phyloP scores from a whole-genome alignment of 306 rosid species.

The Albizia julibrissin region DNA sequence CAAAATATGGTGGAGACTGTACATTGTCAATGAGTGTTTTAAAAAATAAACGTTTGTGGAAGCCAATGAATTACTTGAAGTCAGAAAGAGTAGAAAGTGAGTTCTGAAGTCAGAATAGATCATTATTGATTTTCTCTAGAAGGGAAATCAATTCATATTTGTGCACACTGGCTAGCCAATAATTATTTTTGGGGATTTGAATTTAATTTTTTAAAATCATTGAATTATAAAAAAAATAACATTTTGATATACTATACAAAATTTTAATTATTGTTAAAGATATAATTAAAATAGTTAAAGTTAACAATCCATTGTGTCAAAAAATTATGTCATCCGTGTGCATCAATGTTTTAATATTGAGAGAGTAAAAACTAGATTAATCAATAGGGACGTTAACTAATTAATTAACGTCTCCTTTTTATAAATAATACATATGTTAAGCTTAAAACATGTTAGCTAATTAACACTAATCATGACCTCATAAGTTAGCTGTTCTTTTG shows the following conservation, averaged over 20 bases:
- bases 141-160: not conserved
- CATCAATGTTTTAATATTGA: not conserved
- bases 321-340: not conserved
- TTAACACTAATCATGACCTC: slow-evolving; percentile 14
- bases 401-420: not conserved
- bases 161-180: not conserved
- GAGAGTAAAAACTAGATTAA: not conserved
- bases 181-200: not conserved
- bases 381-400: not conserved
- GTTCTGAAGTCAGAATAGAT: not conserved
- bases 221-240: not conserved
- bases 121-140: not conserved
- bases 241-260: not conserved
- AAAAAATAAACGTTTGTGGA: not conserved
- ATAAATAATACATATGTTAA: slow-evolving; percentile 8
- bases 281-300: not conserved
- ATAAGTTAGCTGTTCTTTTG: not conserved
- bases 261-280: not conserved
- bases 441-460: not conserved
- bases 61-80: not conserved
- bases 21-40: not conserved
- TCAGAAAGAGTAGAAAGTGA: not conserved
- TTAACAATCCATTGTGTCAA: not conserved
- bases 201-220: not conserved
- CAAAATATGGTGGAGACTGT: not conserved